A percentile compares a stretch with the other conserved stretches of the same genome.
phyloP scores from a whole-genome alignment of 305 asterid species.

The Andrographis paniculata region DNA sequence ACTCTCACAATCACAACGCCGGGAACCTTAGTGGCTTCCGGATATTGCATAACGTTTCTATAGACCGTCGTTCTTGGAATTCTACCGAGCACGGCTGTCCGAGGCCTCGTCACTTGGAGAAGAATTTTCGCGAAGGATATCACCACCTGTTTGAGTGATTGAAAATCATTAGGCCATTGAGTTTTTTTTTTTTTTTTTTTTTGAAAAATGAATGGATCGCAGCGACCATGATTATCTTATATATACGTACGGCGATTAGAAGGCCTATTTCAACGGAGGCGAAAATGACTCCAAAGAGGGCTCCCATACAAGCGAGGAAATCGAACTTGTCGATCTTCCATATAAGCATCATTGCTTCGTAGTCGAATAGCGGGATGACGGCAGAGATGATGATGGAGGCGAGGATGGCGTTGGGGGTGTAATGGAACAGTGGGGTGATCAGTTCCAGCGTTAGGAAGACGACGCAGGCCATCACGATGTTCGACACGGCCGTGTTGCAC shows the following conservation, averaged over 20 bases:
- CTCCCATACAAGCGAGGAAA: constrained; percentile 72
- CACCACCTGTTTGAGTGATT: constrained; percentile 27
- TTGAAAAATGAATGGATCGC: not conserved
- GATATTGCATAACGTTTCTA: constrained; percentile 49
- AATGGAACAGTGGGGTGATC: constrained; percentile 52
- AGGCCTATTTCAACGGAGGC: constrained; percentile 59
- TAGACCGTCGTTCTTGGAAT: constrained; percentile 54
- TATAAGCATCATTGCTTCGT: constrained; percentile 37
- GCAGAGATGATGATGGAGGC: constrained; percentile 64
- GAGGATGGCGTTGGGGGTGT: constrained; percentile 71
- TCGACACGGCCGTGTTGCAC: constrained; percentile 56
- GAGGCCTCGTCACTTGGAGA: constrained; percentile 65
- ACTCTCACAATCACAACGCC: constrained; percentile 53
- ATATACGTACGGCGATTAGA: constrained; percentile 39
- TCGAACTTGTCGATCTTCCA: constrained; percentile 72
- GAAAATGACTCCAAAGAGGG: constrained; percentile 63
- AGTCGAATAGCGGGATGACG: constrained; percentile 45
- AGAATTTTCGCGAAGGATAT: constrained; percentile 68
- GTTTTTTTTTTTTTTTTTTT: not conserved
- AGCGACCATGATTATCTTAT: not conserved
- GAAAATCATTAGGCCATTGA: not conserved
- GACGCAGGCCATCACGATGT: constrained; percentile 57
- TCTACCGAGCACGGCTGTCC: constrained; percentile 47
- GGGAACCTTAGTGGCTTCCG: constrained; percentile 47
- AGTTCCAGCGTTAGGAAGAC: constrained; percentile 45